Base-by-base conservation (phyloP, 108 stramenopile genomes). In the Aurantiochytrium sp. region DNA sequence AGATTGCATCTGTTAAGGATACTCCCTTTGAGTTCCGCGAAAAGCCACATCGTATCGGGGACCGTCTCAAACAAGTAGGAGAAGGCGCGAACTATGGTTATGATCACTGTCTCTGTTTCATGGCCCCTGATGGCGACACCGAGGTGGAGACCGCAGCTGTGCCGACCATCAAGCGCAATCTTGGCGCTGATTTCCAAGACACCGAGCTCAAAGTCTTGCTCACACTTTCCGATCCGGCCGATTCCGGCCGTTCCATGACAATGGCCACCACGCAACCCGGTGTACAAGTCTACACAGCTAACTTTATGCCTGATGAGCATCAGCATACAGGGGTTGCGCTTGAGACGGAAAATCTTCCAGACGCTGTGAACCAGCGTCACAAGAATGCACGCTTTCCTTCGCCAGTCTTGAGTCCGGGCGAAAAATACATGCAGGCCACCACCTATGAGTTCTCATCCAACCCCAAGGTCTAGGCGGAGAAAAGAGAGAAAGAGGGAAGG, bases 321-420 rank as follows among this genome's bases (percentile, higher is more conserved):
- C 95, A 94, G 60, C 92, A 93, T 47, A 42, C 42, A 2, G 96
- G 94, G 4, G 57, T 97, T 23, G 96, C 96, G 89, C 92, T 97
- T 19, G 97, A 97, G 72, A 96, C 96, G 5, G 96, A 97, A 88
- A 92, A 95, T 44, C 96, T 93, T 89, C 97, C 97, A 4, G 96
- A 96, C 87, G 94, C 95, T 16, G 92, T 94, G 28, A 89, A 88
- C 58, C 76, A 83, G 76, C 49, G n/a, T 12, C 43, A 43, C 51
- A 83, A 83, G 51, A 45, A 53, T 5, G 28, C 73, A 4, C 59
- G 49, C 29, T 89, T 89, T 59, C 59, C 88, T 5, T 90, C 23
- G 4, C 60, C 72, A 42, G 87, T 53, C 76, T 23, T 83, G 18
- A 21, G 21, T 12, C 89, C 89, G 8, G 89, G 69, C 10, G 89